Evolutionary conservation across 495 filamentous ascomycete genomes (phyloP).

Genomic region (Astrothelium macrocarpum): DNA sequence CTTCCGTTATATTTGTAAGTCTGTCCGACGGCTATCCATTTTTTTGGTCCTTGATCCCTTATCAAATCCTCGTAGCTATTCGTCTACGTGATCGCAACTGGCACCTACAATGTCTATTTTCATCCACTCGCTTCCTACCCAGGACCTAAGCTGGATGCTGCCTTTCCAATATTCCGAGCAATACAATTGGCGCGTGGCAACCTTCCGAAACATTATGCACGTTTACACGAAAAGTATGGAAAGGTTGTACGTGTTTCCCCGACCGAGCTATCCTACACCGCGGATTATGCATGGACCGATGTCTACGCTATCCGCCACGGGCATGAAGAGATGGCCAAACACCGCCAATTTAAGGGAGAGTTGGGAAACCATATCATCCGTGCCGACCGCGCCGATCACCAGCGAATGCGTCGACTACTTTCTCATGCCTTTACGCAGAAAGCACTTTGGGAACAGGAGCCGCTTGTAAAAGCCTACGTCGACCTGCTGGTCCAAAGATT

Average conservation of each 20-base stretch:
- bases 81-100: not conserved
- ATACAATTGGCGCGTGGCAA: not conserved
- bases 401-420: conserved; percentile 7
- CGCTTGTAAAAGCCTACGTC: conserved; percentile 6
- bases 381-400: conserved; percentile 7
- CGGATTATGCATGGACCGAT: conserved; percentile 9
- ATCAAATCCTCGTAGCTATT: not conserved
- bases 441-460: conserved; percentile 9
- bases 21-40: not conserved
- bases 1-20: not conserved
- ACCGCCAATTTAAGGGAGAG: not conserved
- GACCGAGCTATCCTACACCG: conserved; percentile 12
- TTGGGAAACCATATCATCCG: not conserved
- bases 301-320: conserved; percentile 10
- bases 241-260: conserved; percentile 12
- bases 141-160: conserved; percentile 12
- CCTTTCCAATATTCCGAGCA: not conserved
- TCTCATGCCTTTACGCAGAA: conserved; percentile 10
- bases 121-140: conserved; percentile 10
- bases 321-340: conserved; percentile 5
- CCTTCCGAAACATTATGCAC: not conserved
- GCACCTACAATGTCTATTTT: conserved; percentile 11
- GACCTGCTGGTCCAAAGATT: conserved; percentile 8
- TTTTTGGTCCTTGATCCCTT: not conserved
- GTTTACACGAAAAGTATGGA: conserved; percentile 17